Percentiles rank a stretch among this genome's conserved stretches.
phyloP scores from a whole-genome alignment of 257 asterid species.

The Cruciata laevipes region DNA sequence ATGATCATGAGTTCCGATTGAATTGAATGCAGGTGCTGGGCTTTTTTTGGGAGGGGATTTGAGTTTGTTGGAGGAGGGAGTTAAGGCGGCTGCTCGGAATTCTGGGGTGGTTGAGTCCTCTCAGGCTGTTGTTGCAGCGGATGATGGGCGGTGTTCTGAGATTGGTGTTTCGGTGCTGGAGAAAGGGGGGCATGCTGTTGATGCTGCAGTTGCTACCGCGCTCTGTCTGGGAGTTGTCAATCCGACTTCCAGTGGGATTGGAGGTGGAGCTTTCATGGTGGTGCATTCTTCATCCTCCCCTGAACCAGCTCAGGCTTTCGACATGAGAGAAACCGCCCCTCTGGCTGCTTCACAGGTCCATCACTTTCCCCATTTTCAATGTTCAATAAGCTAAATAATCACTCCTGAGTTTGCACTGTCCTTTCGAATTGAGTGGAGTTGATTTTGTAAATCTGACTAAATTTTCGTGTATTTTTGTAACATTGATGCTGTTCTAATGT shows the following conservation, averaged over 20 bases:
- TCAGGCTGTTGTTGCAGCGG: slow-evolving; percentile 75
- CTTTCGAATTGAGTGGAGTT: too few species aligned
- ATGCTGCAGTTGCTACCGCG: slow-evolving; percentile 82
- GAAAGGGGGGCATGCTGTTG: slow-evolving; percentile 82
- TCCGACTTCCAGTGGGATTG: slow-evolving; percentile 72
- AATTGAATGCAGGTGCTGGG: slow-evolving; percentile 12
- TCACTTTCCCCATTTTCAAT: background rate
- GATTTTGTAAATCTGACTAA: too few species aligned
- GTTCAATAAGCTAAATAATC: too few species aligned
- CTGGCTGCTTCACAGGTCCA: slow-evolving; percentile 66
- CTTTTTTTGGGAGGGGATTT: slow-evolving; percentile 8
- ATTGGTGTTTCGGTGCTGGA: slow-evolving; percentile 51
- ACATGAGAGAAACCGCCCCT: slow-evolving; percentile 93
- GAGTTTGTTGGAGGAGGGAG: slow-evolving; percentile 6
- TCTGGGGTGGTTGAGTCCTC: slow-evolving; percentile 40
- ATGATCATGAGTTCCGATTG: background rate
- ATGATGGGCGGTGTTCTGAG: slow-evolving; percentile 80
- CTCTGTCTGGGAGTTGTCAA: slow-evolving; percentile 75
- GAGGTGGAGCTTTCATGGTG: slow-evolving; percentile 88
- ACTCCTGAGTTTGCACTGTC: background rate
- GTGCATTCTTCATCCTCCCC: slow-evolving; percentile 47
- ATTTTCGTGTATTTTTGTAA: too few species aligned
- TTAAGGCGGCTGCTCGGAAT: slow-evolving; percentile 12
- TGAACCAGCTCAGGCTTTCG: slow-evolving; percentile 42
- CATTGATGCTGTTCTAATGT: too few species aligned